These are phyloP conservation scores for Polygonum aviculare DNA, from an alignment of 148 eudicot species.

Conservation along the genomic window DNA sequence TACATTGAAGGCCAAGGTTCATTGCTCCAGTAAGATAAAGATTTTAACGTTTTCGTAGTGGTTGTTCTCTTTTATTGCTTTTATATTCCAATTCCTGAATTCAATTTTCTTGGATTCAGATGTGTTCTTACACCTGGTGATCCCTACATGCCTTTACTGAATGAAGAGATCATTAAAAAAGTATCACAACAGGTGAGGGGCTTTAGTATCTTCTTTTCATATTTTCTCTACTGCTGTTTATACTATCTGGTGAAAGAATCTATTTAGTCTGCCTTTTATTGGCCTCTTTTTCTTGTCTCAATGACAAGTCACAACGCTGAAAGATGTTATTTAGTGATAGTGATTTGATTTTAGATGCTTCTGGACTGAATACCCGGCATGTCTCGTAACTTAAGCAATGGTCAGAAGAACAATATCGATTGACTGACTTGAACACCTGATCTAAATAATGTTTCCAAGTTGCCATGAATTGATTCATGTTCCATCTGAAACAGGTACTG, in stretches of 20 bases:
- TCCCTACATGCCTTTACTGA: conserved; percentile 90
- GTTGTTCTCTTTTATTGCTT: conserved; percentile 2
- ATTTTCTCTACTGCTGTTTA: neutral
- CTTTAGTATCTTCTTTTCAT: neutral
- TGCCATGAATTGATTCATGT: neutral
- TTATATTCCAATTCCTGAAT: conserved; percentile 2
- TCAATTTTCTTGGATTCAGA: conserved; percentile 37
- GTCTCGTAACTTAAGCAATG: neutral
- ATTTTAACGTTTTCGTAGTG: neutral
- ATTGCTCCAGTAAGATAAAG: conserved; percentile 75
- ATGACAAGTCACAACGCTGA: neutral
- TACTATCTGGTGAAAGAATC: neutral
- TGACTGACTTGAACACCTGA: neutral
- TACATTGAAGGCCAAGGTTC: conserved; percentile 90
- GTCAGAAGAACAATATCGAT: neutral
- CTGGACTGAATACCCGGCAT: neutral
- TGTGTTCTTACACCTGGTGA: conserved; percentile 99
- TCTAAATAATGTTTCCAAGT: neutral
- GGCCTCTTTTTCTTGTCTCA: neutral
- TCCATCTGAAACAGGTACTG: conserved; percentile 42
- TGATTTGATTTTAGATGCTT: neutral
- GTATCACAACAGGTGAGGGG: conserved; percentile 75
- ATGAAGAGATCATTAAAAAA: conserved; percentile 72
- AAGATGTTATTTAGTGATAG: neutral
- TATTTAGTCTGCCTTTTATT: neutral